phyloP scores from a whole-genome alignment of 208 protist species.

The Zelonia costaricensis region DNA sequence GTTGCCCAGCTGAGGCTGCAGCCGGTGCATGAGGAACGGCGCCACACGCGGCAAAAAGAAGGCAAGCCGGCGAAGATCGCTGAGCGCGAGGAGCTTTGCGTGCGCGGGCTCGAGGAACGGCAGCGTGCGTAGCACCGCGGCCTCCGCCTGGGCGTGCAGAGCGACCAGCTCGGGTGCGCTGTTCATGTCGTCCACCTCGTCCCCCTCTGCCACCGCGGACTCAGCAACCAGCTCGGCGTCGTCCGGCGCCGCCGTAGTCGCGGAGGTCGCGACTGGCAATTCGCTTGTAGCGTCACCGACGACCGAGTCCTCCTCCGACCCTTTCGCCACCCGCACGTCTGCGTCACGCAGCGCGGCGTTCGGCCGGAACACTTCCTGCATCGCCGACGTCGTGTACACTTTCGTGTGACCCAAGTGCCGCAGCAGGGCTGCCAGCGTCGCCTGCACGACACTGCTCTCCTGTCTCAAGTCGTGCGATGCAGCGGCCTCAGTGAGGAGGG shows the following conservation, averaged over 20 bases:
- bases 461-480: neutral
- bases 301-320: too few relatives aligned
- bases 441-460: neutral
- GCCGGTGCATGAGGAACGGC: conserved; percentile 30
- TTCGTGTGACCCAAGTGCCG: too few relatives aligned
- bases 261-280: too few relatives aligned
- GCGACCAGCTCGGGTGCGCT: neutral
- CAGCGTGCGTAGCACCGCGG: conserved; percentile 24
- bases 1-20: conserved; percentile 31
- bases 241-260: too few relatives aligned
- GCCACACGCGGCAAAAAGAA: conserved; percentile 42
- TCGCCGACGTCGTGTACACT: too few relatives aligned
- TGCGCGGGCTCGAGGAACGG: conserved; percentile 30
- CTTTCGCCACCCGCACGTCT: too few relatives aligned
- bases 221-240: neutral
- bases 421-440: too few relatives aligned
- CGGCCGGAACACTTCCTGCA: too few relatives aligned
- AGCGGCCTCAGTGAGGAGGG: conserved; percentile 6
- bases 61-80: conserved; percentile 40
- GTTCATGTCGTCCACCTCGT: conserved; percentile 1
- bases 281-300: too few relatives aligned
- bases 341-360: too few relatives aligned
- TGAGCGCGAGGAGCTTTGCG: conserved; percentile 53
- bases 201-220: neutral
- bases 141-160: conserved; percentile 12